Evolutionary conservation across 768 basidiomycete species (phyloP).

Genomic region (Glaciozyma martinii): DNA sequence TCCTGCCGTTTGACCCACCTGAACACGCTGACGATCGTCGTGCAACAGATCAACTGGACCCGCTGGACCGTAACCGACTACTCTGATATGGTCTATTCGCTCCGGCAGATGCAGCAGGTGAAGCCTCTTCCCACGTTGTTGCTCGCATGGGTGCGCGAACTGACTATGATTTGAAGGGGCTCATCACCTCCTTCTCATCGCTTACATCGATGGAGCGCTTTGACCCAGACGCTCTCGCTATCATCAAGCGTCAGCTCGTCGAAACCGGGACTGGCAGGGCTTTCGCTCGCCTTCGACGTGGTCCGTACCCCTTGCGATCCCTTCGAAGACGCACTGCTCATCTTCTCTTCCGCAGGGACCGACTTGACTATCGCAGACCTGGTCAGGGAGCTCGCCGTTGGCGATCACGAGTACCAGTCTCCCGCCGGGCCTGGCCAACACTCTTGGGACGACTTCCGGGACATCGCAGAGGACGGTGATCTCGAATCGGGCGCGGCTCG

Average conservation of each 20-base stretch:
- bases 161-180: neutral
- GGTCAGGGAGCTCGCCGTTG: constrained; percentile 5
- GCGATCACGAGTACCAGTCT: constrained; percentile 6
- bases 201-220: constrained; percentile 8
- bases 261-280: neutral
- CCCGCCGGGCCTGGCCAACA: constrained; percentile 8
- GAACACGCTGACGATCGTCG: no score
- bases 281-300: constrained; percentile 5
- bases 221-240: constrained; percentile 9
- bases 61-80: constrained; percentile 35
- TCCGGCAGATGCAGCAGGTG: constrained; percentile 21
- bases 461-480: neutral
- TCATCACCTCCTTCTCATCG: neutral
- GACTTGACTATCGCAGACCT: constrained; percentile 4
- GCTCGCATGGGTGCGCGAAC: neutral
- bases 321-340: neutral
- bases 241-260: constrained; percentile 13
- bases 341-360: neutral
- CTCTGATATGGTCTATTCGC: neutral
- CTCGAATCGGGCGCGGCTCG: neutral
- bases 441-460: constrained; percentile 11
- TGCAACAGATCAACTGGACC: constrained; percentile 38
- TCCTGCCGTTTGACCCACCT: no score
- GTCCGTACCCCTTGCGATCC: neutral
- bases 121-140: no score